These are phyloP conservation scores for Xenoacremonium recifei DNA, from an alignment of 2,329 filamentous ascomycete genomes.

Conservation along the genomic window DNA sequence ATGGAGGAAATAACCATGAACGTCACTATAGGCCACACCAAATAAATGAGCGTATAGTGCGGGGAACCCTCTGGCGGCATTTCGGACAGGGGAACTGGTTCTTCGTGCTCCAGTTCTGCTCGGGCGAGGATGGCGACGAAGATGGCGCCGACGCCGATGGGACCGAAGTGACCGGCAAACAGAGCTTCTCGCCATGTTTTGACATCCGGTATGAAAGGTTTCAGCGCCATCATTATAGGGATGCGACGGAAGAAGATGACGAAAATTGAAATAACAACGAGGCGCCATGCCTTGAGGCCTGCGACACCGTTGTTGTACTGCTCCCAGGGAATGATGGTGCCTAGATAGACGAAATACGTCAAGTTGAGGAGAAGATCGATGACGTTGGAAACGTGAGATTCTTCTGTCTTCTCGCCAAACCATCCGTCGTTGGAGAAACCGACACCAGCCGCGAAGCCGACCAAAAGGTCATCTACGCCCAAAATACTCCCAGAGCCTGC, in stretches of 20 bases:
- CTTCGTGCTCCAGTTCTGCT: slow-evolving; percentile 80
- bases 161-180: slow-evolving; percentile 96
- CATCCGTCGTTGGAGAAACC: slow-evolving; percentile 99
- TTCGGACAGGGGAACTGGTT: slow-evolving; percentile 69
- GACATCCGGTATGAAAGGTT: slow-evolving; percentile 91
- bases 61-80: slow-evolving; percentile 52
- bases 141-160: slow-evolving; percentile 94
- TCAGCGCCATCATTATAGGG: slow-evolving; percentile 87
- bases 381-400: slow-evolving; percentile 98
- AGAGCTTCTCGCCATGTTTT: slow-evolving; percentile 97
- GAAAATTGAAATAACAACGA: slow-evolving; percentile 90
- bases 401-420: slow-evolving; percentile 98
- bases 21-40: slow-evolving; percentile 94
- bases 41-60: slow-evolving; percentile 69
- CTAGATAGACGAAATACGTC: slow-evolving; percentile 97
- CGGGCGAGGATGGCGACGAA: slow-evolving; percentile 91
- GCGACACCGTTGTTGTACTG: slow-evolving; percentile 76
- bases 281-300: slow-evolving; percentile 80
- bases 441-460: slow-evolving; percentile 94
- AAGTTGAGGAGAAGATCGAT: slow-evolving; percentile 96
- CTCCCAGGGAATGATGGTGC: slow-evolving; percentile 94
- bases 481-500: slow-evolving; percentile 90
- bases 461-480: slow-evolving; percentile 88
- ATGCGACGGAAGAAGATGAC: slow-evolving; percentile 96
- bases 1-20: slow-evolving; percentile 96